These are phyloP conservation scores for Papiliotrema fonsecae DNA, from an alignment of 1,284 basidiomycete genomes.

Conservation along the genomic window DNA sequence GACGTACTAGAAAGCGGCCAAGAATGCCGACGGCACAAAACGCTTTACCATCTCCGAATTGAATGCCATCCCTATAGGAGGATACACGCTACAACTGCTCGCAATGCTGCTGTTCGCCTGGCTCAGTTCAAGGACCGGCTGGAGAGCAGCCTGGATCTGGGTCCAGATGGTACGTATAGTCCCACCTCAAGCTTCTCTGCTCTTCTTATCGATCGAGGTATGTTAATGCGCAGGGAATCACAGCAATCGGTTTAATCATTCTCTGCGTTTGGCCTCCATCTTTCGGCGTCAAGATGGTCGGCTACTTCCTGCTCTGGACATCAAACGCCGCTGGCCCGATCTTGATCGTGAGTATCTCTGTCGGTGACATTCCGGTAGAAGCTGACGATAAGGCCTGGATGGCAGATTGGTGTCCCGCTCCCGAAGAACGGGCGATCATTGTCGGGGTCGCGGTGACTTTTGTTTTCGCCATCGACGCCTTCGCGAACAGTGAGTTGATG, in stretches of 20 bases:
- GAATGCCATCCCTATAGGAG: constrained; percentile 52
- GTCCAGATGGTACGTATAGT: constrained; percentile 15
- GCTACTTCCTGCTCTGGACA: constrained; percentile 26
- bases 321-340: constrained; percentile 22
- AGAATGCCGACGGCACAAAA: constrained; percentile 47
- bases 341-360: constrained; percentile 14
- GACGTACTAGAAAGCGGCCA: constrained; percentile 45
- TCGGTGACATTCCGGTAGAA: not conserved
- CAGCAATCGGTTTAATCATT: constrained; percentile 22
- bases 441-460: constrained; percentile 21
- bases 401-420: constrained; percentile 20
- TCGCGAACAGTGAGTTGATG: constrained; percentile 18
- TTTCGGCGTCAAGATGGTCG: constrained; percentile 27
- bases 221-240: constrained; percentile 5
- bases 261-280: constrained; percentile 19
- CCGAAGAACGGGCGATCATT: constrained; percentile 25
- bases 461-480: constrained; percentile 23
- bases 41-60: constrained; percentile 51
- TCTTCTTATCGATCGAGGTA: not conserved
- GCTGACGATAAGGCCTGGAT: constrained; percentile 23
- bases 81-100: constrained; percentile 29
- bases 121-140: constrained; percentile 19
- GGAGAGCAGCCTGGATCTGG: constrained; percentile 18
- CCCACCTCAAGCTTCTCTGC: not conserved
- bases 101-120: constrained; percentile 28